Evolutionary conservation across 2,329 filamentous ascomycete species (phyloP).

Genomic region (Cercospora janseana): DNA sequence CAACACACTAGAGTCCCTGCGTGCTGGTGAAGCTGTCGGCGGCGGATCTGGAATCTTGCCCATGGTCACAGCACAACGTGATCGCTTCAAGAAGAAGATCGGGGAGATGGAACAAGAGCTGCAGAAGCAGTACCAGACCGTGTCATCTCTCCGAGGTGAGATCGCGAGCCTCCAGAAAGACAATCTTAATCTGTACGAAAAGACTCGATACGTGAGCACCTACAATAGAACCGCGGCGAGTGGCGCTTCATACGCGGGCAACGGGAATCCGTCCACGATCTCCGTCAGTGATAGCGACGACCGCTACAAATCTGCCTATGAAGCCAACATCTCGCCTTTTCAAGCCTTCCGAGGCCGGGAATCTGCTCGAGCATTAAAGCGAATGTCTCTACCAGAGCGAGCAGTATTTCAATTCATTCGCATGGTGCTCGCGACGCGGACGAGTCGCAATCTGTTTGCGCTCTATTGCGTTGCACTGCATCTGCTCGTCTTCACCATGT

Average conservation of each 20-base stretch:
- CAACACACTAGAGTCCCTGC: slow-evolving; percentile 55
- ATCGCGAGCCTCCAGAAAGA: slow-evolving; percentile 91
- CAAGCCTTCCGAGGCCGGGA: slow-evolving; percentile 94
- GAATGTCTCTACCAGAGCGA: slow-evolving; percentile 88
- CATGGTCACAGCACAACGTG: slow-evolving; percentile 96
- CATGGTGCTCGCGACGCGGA: slow-evolving; percentile 84
- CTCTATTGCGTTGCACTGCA: slow-evolving; percentile 88
- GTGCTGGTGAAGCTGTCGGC: slow-evolving; percentile 66
- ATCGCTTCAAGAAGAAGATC: slow-evolving; percentile 97
- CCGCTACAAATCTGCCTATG: slow-evolving; percentile 87
- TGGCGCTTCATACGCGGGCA: slow-evolving; percentile 59
- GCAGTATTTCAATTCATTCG: slow-evolving; percentile 87
- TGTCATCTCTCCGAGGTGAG: slow-evolving; percentile 85
- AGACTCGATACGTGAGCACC: slow-evolving; percentile 91
- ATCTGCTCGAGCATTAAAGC: slow-evolving; percentile 82
- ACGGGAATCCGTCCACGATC: slow-evolving; percentile 72
- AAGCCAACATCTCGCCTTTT: slow-evolving; percentile 92
- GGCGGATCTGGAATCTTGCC: slow-evolving; percentile 78
- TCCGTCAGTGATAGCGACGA: slow-evolving; percentile 62
- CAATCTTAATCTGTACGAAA: slow-evolving; percentile 94
- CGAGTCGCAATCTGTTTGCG: slow-evolving; percentile 90
- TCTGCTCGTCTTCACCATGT: slow-evolving; percentile 77
- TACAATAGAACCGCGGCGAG: slow-evolving; percentile 74
- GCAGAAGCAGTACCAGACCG: slow-evolving; percentile 74
- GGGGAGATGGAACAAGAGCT: slow-evolving; percentile 85